Percentiles rank a stretch among this genome's conserved stretches.
Conservation (phyloP, 2,329 filamentous ascomycete genomes). For the Aspergillus sp. region DNA sequence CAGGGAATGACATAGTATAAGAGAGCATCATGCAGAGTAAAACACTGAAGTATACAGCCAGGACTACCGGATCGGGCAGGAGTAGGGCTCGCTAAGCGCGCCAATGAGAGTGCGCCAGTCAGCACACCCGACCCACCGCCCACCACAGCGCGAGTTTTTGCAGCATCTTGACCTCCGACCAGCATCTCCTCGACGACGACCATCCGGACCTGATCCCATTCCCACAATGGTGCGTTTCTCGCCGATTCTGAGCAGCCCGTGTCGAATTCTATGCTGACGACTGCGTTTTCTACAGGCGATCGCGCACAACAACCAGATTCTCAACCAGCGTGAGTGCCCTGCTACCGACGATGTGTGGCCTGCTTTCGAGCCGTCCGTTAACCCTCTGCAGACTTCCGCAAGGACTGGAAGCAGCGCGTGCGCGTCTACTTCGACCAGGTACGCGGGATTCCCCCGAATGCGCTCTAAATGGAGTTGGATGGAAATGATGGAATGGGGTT, state of each 20-base stretch:
- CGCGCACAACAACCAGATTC: slow-evolving; percentile 99
- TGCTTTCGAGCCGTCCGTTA: slow-evolving; percentile 16
- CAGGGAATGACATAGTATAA: too few species aligned
- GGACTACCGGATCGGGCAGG: slow-evolving; percentile 19
- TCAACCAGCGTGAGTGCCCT: slow-evolving; percentile 72
- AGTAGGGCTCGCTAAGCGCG: slow-evolving; percentile 39
- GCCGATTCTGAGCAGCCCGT: slow-evolving; percentile 11
- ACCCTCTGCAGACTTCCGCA: slow-evolving; percentile 72
- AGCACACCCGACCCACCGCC: slow-evolving; percentile 35
- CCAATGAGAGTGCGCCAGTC: slow-evolving; percentile 26
- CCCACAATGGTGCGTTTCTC: slow-evolving; percentile 40
- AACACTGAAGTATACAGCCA: slow-evolving; percentile 1
- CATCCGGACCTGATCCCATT: slow-evolving; percentile 43
- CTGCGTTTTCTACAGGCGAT: slow-evolving; percentile 57
- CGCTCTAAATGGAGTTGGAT: slow-evolving; percentile 2
- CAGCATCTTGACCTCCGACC: slow-evolving; percentile 35
- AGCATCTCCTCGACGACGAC: slow-evolving; percentile 36
- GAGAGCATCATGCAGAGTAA: too few species aligned
- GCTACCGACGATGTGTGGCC: too few species aligned
- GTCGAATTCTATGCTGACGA: slow-evolving; percentile 6
- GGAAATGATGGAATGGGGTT: slow-evolving; percentile 10
- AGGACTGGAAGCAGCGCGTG: slow-evolving; percentile 99
- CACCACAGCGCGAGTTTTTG: slow-evolving; percentile 24
- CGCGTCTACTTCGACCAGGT: slow-evolving; percentile 99
- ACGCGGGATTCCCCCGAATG: slow-evolving; percentile 35